These are phyloP conservation scores for Alternaria angustiovoidea DNA, from an alignment of 2,329 filamentous ascomycete genomes.

Conservation along the genomic window DNA sequence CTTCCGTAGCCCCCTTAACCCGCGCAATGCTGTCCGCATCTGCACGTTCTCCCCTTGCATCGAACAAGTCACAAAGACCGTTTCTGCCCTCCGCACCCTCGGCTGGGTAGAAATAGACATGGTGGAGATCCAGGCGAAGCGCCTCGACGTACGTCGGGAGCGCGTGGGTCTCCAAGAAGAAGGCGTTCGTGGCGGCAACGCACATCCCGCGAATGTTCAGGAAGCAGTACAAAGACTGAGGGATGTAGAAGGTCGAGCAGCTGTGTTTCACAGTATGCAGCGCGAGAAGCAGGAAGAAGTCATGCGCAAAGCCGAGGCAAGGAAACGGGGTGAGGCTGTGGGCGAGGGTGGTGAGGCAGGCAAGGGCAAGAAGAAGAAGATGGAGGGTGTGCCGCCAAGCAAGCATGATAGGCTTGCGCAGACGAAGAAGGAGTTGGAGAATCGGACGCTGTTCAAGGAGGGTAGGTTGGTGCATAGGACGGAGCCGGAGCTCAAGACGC, in stretches of 20 bases:
- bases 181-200: slow-evolving; percentile 70
- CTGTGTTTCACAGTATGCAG: slow-evolving; percentile 65
- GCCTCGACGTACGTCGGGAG: slow-evolving; percentile 83
- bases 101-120: slow-evolving; percentile 94
- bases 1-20: slow-evolving; percentile 68
- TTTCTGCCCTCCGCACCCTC: slow-evolving; percentile 78
- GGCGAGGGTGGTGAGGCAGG: slow-evolving; percentile 24
- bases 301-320: slow-evolving; percentile 50
- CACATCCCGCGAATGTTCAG: slow-evolving; percentile 74
- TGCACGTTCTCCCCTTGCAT: slow-evolving; percentile 98
- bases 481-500: slow-evolving; percentile 90
- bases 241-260: slow-evolving; percentile 74
- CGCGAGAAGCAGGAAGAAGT: slow-evolving; percentile 55
- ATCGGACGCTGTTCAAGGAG: slow-evolving; percentile 67
- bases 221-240: slow-evolving; percentile 79
- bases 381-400: slow-evolving; percentile 34
- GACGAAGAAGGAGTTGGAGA: slow-evolving; percentile 42
- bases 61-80: slow-evolving; percentile 89
- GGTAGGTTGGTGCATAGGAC: slow-evolving; percentile 81
- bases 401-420: slow-evolving; percentile 43
- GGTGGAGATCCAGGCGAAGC: slow-evolving; percentile 84
- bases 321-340: slow-evolving; percentile 40
- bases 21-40: slow-evolving; percentile 75
- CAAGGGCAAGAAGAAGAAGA: slow-evolving; percentile 26
- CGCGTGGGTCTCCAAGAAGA: slow-evolving; percentile 77